Evolutionary conservation across 768 basidiomycete genomes (phyloP).

Genomic region (Trametes meyenii): DNA sequence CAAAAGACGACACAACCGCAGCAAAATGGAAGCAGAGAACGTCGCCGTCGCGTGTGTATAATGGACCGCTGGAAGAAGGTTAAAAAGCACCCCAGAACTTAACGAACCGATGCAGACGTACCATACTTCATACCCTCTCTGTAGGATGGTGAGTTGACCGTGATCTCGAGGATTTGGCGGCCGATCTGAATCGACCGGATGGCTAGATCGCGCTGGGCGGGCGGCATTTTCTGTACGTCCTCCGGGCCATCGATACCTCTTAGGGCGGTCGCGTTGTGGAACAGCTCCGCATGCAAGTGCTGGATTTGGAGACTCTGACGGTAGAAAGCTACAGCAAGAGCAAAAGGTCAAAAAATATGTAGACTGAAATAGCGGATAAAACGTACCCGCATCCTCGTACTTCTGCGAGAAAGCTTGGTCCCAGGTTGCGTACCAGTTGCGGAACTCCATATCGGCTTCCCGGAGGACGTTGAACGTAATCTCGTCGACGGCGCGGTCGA

Average conservation of each 20-base stretch:
- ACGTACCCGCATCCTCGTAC: conserved; percentile 78
- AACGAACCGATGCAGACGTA: conserved; percentile 35
- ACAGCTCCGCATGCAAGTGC: conserved; percentile 82
- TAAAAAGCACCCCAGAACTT: neutral
- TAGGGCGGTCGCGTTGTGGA: conserved; percentile 82
- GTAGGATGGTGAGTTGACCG: conserved; percentile 81
- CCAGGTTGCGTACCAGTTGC: conserved; percentile 81
- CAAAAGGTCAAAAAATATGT: conserved; percentile 6
- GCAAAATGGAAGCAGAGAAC: conserved; percentile 87
- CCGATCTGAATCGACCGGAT: conserved; percentile 84
- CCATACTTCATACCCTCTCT: conserved; percentile 93
- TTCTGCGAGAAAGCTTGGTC: conserved; percentile 79
- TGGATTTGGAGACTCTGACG: conserved; percentile 88
- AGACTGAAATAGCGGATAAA: conserved; percentile 3
- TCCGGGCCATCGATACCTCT: conserved; percentile 83
- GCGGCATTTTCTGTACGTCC: conserved; percentile 84
- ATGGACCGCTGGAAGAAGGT: conserved; percentile 64
- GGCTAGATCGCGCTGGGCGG: conserved; percentile 76
- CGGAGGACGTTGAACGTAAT: conserved; percentile 72
- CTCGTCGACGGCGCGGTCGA: conserved; percentile 75
- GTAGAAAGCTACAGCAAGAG: conserved; percentile 65
- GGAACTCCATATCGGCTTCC: conserved; percentile 77
- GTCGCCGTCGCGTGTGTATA: conserved; percentile 93
- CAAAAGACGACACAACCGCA: conserved; percentile 88
- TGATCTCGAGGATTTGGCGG: conserved; percentile 78